Conservation (phyloP, 2,329 filamentous ascomycete genomes). For the Polychaeton citri region DNA sequence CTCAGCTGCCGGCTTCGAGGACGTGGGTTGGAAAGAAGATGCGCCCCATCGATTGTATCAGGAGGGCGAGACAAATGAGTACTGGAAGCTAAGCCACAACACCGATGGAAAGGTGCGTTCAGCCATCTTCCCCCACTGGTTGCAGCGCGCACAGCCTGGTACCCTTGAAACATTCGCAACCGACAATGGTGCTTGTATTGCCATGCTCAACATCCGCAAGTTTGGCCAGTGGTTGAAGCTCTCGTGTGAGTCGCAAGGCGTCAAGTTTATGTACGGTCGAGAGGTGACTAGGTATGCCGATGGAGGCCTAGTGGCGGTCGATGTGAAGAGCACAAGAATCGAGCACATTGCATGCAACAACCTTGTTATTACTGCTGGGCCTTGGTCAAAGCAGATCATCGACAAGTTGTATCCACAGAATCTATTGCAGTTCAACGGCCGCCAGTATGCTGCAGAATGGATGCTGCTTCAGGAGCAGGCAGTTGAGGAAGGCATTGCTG, state of each 20-base stretch:
- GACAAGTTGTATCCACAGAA: not conserved
- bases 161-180: not conserved
- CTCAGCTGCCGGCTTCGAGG: not conserved
- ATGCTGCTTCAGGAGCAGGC: not conserved
- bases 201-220: not conserved
- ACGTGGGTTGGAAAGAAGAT: constrained; percentile 49
- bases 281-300: not conserved
- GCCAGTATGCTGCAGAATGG: not conserved
- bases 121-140: not conserved
- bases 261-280: not conserved
- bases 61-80: constrained; percentile 1
- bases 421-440: not conserved
- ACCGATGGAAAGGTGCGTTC: not conserved
- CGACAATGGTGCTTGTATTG: not conserved
- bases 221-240: not conserved
- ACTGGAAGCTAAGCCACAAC: not conserved
- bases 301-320: not conserved
- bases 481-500: not conserved
- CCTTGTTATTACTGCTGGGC: not conserved
- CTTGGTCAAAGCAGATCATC: not conserved
- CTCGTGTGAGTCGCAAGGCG: not conserved
- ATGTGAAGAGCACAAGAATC: not conserved
- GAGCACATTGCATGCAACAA: not conserved
- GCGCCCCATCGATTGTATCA: constrained; percentile 1
- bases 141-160: not conserved